Evolutionary conservation across 2,329 filamentous ascomycete genomes (phyloP), one percentile per base, ranked within the genome.

Genomic region (Lachnellula arida): DNA sequence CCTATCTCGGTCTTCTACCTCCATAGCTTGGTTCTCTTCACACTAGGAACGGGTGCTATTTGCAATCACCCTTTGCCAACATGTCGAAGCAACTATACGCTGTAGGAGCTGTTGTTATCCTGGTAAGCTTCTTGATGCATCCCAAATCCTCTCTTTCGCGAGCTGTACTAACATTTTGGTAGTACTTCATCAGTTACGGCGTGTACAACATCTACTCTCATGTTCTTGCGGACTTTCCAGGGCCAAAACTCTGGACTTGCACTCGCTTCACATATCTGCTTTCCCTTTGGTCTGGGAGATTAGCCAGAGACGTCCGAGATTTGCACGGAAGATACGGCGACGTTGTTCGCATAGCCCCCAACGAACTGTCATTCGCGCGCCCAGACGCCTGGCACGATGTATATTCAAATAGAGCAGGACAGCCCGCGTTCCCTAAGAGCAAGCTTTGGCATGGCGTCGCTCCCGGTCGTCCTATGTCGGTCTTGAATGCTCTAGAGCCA

Each of bases 331-430:
- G 44, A 23, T 58, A 58, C 35, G 56, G 56, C 7, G 39, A 49
- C 28, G 42, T 52, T 48, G 43, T 58, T 19, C 51, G 56, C 3
- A 50, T 69, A 5, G 57, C 58, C 1, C 68, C 66, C 2, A 64
- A 70, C 22, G 63, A 70, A 55, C 58, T 72, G 2, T 61, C 61
- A 25, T 69, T 70, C 56, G 62, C 54, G 42, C 51, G 61, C 17
- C 34, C 63, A 9, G 52, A 61, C 14, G 66, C 68, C 22, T 70
- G 62, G 65, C 42, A 53, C n/a, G 51, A 53, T 23, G 19, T 51
- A 23, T 51, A 49, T 37, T 37, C 47, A 5, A 49, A 51, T 51
- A 12, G 6, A 5, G 22, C 5, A 28, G 37, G 35, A 23, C 25
- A 43, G 7, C 46, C 49, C 15, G 37, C 34, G 14, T 53, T 50